Evolutionary conservation across 805 yeast genomes (phyloP).

Genomic region (Yarrowia yakushimensis): DNA sequence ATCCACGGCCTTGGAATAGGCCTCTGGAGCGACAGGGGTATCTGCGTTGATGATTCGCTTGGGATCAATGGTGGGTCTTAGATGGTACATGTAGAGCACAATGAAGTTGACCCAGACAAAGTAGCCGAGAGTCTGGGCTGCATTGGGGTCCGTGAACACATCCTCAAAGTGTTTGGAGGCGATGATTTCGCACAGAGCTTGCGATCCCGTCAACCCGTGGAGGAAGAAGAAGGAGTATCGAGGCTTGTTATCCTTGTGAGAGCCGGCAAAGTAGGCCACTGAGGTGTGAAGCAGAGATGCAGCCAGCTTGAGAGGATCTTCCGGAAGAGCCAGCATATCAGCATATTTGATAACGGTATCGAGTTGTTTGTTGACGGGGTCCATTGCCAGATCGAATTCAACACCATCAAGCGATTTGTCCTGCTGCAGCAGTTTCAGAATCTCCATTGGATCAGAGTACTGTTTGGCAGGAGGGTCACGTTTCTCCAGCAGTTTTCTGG

Average conservation of each 20-base stretch:
- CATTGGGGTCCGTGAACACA: constrained; percentile 27
- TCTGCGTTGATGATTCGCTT: constrained; percentile 18
- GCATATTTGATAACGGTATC: constrained; percentile 28
- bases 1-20: constrained; percentile 29
- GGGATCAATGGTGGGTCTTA: constrained; percentile 29
- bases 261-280: constrained; percentile 30
- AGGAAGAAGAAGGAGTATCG: constrained; percentile 34
- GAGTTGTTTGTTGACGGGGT: constrained; percentile 21
- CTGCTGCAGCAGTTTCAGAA: constrained; percentile 29
- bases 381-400: constrained; percentile 9
- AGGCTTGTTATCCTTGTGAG: constrained; percentile 31
- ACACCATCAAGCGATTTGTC: constrained; percentile 29
- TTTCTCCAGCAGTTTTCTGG: neutral
- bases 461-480: constrained; percentile 6
- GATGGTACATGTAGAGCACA: constrained; percentile 28
- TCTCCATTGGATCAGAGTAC: constrained; percentile 28
- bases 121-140: constrained; percentile 21
- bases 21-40: constrained; percentile 24
- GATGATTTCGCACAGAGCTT: constrained; percentile 32
- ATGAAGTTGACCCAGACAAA: constrained; percentile 29
- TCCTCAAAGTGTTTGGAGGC: constrained; percentile 11
- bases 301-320: constrained; percentile 29
- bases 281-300: constrained; percentile 29
- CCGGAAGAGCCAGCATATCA: constrained; percentile 28
- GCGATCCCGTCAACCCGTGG: constrained; percentile 35